Conservation (phyloP, 495 filamentous ascomycete species). For the Astrocystis sublimbata region DNA sequence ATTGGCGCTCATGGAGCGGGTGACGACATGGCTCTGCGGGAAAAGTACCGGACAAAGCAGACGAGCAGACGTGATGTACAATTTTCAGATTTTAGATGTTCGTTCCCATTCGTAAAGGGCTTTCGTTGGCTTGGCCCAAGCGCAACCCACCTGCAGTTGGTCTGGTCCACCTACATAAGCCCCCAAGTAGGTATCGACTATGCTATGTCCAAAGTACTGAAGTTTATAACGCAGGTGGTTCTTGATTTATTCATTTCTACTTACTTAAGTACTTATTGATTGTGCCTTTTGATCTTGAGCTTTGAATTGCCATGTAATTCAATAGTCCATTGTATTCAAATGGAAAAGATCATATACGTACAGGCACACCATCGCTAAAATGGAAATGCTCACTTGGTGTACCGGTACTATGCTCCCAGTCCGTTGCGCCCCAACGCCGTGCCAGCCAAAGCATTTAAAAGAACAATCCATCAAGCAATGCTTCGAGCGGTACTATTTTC, state of each 20-base stretch:
- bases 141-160: neutral
- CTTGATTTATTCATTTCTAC: too few species aligned
- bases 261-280: too few species aligned
- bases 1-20: constrained; percentile 38
- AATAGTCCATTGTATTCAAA: neutral
- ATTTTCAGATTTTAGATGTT: neutral
- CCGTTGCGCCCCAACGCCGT: neutral
- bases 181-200: neutral
- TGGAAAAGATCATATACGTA: neutral
- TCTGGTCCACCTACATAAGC: neutral
- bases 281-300: too few species aligned
- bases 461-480: constrained; percentile 22
- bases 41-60: constrained; percentile 1
- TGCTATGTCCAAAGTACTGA: neutral
- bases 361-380: neutral
- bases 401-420: too few species aligned
- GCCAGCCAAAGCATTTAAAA: constrained; percentile 19
- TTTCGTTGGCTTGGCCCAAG: constrained; percentile 2
- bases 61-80: neutral
- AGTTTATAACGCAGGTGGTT: too few species aligned
- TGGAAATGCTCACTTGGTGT: neutral
- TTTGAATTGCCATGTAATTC: too few species aligned
- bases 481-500: constrained; percentile 9
- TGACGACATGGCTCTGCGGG: constrained; percentile 29
- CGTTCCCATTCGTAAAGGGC: neutral